A percentile compares a stretch with the other conserved stretches of the same genome.
phyloP scores from a whole-genome alignment of 2,329 filamentous ascomycete genomes.

The Fusarium lateritium region DNA sequence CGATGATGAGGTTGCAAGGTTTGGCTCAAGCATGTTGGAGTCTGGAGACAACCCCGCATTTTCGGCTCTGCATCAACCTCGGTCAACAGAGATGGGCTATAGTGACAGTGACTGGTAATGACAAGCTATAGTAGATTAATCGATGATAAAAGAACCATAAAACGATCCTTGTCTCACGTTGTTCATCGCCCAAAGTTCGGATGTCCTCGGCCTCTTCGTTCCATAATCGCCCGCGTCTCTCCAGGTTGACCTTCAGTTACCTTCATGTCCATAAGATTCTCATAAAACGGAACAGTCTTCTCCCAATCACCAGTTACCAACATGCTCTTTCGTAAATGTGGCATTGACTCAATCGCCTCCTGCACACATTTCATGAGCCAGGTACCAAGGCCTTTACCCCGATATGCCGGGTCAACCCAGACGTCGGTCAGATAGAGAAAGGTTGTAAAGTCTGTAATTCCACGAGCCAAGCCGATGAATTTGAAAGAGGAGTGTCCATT shows the following conservation, averaged over 20 bases:
- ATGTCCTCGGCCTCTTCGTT: constrained; percentile 43
- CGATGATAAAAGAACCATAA: background rate
- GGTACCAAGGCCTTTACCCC: constrained; percentile 70
- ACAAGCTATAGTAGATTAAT: too few species aligned
- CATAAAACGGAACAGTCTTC: constrained; percentile 53
- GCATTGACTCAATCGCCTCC: constrained; percentile 66
- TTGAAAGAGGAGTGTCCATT: fast-evolving
- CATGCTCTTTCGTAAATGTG: constrained; percentile 68
- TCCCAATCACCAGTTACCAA: constrained; percentile 60
- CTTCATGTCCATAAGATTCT: constrained; percentile 52
- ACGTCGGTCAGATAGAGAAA: constrained; percentile 75
- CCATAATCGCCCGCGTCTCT: constrained; percentile 45
- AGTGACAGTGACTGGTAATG: too few species aligned
- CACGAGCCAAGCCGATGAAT: constrained; percentile 57
- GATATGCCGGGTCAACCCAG: constrained; percentile 69
- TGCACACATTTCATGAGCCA: constrained; percentile 73
- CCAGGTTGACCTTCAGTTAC: constrained; percentile 42
- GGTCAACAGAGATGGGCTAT: background rate
- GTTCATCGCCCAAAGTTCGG: constrained; percentile 26
- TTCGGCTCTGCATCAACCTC: background rate
- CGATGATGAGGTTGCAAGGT: too few species aligned
- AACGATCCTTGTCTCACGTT: background rate
- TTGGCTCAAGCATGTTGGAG: background rate
- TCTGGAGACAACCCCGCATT: background rate
- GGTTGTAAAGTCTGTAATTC: constrained; percentile 76